These are phyloP conservation scores for Penicillium argentinense DNA, from an alignment of 495 filamentous ascomycete species.

Conservation along the genomic window DNA sequence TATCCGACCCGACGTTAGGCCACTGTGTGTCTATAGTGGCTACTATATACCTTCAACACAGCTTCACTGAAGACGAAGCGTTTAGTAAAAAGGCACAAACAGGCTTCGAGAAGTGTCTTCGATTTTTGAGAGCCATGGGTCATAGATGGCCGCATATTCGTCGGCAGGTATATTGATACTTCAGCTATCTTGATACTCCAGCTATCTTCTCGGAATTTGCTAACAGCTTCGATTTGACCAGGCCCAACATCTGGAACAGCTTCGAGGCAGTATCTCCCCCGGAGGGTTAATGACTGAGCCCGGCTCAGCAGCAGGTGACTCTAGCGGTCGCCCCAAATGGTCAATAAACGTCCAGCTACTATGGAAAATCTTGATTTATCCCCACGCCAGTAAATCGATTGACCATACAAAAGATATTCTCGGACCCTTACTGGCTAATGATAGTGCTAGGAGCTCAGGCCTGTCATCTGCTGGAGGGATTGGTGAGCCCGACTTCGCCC, in stretches of 20 bases:
- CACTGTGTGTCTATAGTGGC: conserved; percentile 36
- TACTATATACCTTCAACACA: conserved; percentile 38
- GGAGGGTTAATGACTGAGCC: conserved; percentile 11
- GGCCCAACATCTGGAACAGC: conserved; percentile 26
- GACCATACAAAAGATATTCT: conserved; percentile 22
- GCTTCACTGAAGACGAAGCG: conserved; percentile 33
- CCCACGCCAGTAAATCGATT: conserved; percentile 25
- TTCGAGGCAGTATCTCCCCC: conserved; percentile 30
- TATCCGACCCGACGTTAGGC: conserved; percentile 33
- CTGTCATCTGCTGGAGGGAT: conserved; percentile 11
- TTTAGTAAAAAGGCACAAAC: conserved; percentile 32
- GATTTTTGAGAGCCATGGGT: conserved; percentile 25
- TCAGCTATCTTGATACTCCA: background rate
- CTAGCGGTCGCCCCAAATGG: conserved; percentile 20
- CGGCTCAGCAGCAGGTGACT: background rate
- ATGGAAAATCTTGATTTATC: conserved; percentile 33
- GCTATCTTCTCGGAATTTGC: background rate
- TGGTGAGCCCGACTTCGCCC: conserved; percentile 29
- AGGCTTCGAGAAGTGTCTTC: conserved; percentile 33
- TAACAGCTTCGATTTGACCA: conserved; percentile 9
- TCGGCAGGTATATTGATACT: conserved; percentile 19
- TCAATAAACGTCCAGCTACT: conserved; percentile 30
- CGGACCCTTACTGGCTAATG: conserved; percentile 24
- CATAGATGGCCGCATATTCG: conserved; percentile 31
- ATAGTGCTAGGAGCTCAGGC: conserved; percentile 10